Evolutionary conservation across 352 stramenopile species (phyloP).

Genomic region (Phytophthora crassamura): DNA sequence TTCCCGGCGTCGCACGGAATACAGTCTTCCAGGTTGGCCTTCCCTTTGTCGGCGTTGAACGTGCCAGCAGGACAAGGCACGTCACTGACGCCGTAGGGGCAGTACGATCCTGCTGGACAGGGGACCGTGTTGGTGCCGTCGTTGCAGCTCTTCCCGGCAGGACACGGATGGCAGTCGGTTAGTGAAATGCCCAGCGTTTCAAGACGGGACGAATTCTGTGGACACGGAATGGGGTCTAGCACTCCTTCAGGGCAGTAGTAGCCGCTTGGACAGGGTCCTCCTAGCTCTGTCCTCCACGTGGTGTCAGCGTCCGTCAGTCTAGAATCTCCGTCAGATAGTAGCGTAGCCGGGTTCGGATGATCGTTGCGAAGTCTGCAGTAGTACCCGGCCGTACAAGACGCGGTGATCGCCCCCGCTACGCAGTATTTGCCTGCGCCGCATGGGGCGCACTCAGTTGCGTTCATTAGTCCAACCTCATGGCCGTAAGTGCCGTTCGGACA

Average conservation of each 20-base stretch:
- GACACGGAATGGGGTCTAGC: constrained; percentile 73
- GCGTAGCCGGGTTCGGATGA: constrained; percentile 51
- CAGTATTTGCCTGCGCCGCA: constrained; percentile 86
- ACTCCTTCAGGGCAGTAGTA: constrained; percentile 82
- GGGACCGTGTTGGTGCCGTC: constrained; percentile 65
- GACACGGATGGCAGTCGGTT: constrained; percentile 78
- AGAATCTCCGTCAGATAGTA: constrained; percentile 14
- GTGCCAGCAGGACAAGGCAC: constrained; percentile 63
- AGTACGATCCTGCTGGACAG: constrained; percentile 76
- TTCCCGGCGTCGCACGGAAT: constrained; percentile 67
- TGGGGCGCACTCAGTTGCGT: constrained; percentile 58
- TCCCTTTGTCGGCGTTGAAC: constrained; percentile 58
- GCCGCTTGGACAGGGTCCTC: constrained; percentile 73
- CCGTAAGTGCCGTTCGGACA: constrained; percentile 88
- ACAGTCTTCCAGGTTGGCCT: constrained; percentile 57
- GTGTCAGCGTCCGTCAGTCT: not conserved
- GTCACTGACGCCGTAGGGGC: constrained; percentile 49
- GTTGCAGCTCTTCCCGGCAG: constrained; percentile 88
- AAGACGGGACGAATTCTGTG: constrained; percentile 59
- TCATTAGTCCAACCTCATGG: constrained; percentile 49
- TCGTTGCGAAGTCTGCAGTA: constrained; percentile 82
- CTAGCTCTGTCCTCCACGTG: constrained; percentile 52
- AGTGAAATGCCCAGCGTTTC: constrained; percentile 55
- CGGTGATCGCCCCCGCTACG: constrained; percentile 70
- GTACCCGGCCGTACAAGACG: constrained; percentile 80